Evolutionary conservation across 768 basidiomycete species (phyloP), one percentile per base, ranked within the genome.

Genomic region (Podaxis sp.): DNA sequence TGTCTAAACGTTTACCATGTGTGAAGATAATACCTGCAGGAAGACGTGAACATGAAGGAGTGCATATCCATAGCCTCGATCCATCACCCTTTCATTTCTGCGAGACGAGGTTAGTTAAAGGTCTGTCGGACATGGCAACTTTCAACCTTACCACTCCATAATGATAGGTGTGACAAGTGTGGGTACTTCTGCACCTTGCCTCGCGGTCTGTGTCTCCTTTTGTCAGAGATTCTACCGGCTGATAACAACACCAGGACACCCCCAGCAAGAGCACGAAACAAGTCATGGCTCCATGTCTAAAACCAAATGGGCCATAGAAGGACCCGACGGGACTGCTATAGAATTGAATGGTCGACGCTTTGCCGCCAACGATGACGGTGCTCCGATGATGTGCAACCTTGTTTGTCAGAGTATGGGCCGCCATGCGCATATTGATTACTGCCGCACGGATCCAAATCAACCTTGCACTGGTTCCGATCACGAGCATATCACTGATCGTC

Each of bases 351-450:
- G 87, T 2, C 79, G 80, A 59, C 82, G 77, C 63, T 88, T 85
- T 68, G 82, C 77, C 17, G 66, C 80, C 0, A 77, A 79, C 26
- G 84, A 86, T 54, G 82, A 84, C 53, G 85, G 86, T 5, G 85
- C 84, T 0, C 86, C 86, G 0, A 84, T 87, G 83, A 77, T 87
- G 76, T 87, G 87, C 67, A 86, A 78, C 53, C 75, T 87, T 22
- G 69, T 84, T 28, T 88, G 84, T 65, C 76, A 79, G 1, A 73
- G 82, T 12, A 75, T 87, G 72, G 86, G 86, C 0, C 71, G 87
- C 24, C 87, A 88, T 56, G 73, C 74, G 1, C 87, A 88, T 68
- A 71, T 87, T 42, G 84, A 82, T 64, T 83, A 80, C 60, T 88
- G 87, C 65, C 79, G 84, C 1, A 74, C 80, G 2, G 68, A 74